phyloP scores from a whole-genome alignment of 2,329 filamentous ascomycete genomes.

The Trichoderma breve region DNA sequence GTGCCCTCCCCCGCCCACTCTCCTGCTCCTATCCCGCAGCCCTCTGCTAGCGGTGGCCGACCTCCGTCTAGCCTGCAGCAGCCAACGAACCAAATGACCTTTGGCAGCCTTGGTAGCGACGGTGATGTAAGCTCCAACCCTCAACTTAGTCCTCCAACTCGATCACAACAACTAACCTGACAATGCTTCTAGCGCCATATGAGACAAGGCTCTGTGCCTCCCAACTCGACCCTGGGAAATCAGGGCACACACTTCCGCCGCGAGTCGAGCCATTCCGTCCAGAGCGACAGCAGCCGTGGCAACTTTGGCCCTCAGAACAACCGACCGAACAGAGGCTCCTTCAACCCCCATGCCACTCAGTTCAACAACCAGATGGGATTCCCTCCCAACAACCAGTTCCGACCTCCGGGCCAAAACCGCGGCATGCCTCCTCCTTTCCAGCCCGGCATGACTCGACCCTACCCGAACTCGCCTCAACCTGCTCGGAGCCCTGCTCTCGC shows the following conservation, averaged over 20 bases:
- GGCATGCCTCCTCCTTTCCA: constrained; percentile 51
- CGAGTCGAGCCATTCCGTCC: constrained; percentile 80
- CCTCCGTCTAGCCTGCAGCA: constrained; percentile 74
- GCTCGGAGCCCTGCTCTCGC: constrained; percentile 65
- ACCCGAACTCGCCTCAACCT: constrained; percentile 63
- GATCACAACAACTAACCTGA: constrained; percentile 22
- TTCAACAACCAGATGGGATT: constrained; percentile 48
- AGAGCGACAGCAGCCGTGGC: constrained; percentile 54
- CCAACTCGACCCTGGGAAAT: constrained; percentile 59
- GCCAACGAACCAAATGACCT: constrained; percentile 67
- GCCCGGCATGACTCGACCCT: constrained; percentile 39
- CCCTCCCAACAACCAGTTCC: constrained; percentile 44
- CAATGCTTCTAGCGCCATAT: constrained; percentile 58
- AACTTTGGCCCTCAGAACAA: constrained; percentile 49
- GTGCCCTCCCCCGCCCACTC: constrained; percentile 83
- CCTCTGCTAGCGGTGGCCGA: constrained; percentile 77
- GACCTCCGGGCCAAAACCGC: constrained; percentile 49
- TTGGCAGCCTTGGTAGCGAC: constrained; percentile 80
- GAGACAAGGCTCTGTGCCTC: constrained; percentile 63
- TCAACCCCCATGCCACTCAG: constrained; percentile 43
- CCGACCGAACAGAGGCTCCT: constrained; percentile 49
- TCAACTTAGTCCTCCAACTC: constrained; percentile 16
- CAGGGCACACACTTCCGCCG: constrained; percentile 75
- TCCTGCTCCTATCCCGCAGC: constrained; percentile 89
- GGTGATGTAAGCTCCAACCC: constrained; percentile 64